Percentiles rank a stretch among this genome's conserved stretches.
These are phyloP conservation scores for Setaria italica DNA, from an alignment of 202 grass and related monocot genomes.

Conservation along the genomic window DNA sequence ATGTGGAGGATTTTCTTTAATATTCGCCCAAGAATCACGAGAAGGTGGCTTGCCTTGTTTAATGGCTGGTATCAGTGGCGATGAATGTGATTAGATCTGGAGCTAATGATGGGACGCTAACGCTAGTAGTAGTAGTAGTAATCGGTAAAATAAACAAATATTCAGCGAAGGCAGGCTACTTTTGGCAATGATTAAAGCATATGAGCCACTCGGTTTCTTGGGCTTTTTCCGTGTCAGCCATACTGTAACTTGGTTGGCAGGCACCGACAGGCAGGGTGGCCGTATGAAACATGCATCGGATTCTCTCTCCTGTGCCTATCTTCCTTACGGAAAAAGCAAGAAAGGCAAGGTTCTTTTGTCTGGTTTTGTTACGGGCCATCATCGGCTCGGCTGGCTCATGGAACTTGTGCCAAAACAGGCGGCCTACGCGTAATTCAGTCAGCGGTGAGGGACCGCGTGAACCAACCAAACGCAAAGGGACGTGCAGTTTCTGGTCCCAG, in stretches of 20 bases:
- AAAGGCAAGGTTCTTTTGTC: not conserved
- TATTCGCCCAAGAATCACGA: not conserved
- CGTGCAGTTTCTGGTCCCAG: no score
- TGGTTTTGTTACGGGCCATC: not conserved
- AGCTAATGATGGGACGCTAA: not conserved
- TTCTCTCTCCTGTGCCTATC: not conserved
- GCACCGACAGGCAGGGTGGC: not conserved
- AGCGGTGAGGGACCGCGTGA: not conserved
- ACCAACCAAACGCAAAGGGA: not conserved
- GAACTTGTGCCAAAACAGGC: not conserved
- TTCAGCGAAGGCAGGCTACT: not conserved
- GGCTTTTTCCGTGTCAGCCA: not conserved
- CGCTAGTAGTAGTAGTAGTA: not conserved
- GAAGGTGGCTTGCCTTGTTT: not conserved
- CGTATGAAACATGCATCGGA: not conserved
- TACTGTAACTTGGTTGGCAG: not conserved
- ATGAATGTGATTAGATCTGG: conserved; percentile 5
- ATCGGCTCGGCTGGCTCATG: not conserved
- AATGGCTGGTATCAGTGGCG: not conserved
- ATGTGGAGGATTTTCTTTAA: not conserved
- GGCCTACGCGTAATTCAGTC: not conserved
- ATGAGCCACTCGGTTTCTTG: not conserved
- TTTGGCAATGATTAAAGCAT: not conserved
- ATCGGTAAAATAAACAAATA: not conserved
- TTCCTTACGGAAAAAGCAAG: not conserved